Percentiles rank a stretch among this genome's conserved stretches.
phyloP scores from a whole-genome alignment of 257 asterid species.

The Plantago ovata region DNA sequence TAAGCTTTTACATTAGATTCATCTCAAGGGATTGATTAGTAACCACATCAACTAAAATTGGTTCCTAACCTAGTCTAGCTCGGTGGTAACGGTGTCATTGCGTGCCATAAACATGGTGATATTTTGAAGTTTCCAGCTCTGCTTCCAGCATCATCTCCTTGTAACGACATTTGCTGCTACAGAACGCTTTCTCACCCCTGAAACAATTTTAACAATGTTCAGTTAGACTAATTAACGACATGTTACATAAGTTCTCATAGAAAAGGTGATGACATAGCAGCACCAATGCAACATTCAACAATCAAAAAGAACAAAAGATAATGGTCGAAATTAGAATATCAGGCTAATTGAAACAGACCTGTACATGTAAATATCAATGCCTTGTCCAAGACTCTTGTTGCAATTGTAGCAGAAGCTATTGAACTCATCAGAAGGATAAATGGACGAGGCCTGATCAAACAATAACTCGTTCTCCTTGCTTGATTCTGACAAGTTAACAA shows the following conservation, averaged over 20 bases:
- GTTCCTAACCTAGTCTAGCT: constrained; percentile 3
- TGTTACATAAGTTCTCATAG: too few relatives aligned
- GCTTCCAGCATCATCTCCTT: constrained; percentile 58
- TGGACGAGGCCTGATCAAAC: constrained; percentile 29
- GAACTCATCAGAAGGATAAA: constrained; percentile 67
- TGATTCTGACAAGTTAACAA: constrained; percentile 42
- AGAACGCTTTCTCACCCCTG: constrained; percentile 80
- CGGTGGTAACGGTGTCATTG: constrained; percentile 17
- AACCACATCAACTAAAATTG: neutral
- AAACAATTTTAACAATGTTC: constrained; percentile 5
- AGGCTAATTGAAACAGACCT: constrained; percentile 37
- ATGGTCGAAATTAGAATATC: neutral
- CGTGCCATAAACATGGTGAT: constrained; percentile 28
- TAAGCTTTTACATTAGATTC: constrained; percentile 6
- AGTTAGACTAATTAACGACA: too few relatives aligned
- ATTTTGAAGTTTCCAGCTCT: constrained; percentile 30
- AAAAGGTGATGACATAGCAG: too few relatives aligned
- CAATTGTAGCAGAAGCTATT: constrained; percentile 74
- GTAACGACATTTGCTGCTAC: constrained; percentile 69
- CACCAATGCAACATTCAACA: too few relatives aligned
- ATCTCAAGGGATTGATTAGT: constrained; percentile 5
- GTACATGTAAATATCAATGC: constrained; percentile 76
- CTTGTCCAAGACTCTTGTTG: constrained; percentile 71
- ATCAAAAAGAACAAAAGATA: too few relatives aligned
- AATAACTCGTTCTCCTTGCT: constrained; percentile 23